phyloP scores from a whole-genome alignment of 805 yeast species.

The Henningerozyma blattae region DNA sequence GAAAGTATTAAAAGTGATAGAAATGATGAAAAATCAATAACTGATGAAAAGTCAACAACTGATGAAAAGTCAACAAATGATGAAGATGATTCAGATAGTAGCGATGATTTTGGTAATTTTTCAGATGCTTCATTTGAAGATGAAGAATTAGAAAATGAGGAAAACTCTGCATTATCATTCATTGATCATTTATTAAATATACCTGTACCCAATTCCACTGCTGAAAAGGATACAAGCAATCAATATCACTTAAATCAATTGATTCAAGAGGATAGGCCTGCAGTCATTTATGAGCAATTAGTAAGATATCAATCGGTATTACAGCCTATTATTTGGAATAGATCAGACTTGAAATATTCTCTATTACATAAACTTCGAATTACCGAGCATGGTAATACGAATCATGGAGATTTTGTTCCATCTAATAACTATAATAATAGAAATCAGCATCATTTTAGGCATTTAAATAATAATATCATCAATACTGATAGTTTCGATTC shows the following conservation, averaged over 20 bases:
- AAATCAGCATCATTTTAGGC: too few species aligned
- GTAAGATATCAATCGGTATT: conserved; percentile 12
- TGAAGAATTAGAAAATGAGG: conserved; percentile 1
- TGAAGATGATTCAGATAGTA: conserved; percentile 7
- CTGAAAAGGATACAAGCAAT: background rate
- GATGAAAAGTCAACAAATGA: too few species aligned
- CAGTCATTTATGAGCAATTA: conserved; percentile 21
- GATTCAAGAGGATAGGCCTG: conserved; percentile 18
- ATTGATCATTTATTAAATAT: too few species aligned
- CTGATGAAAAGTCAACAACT: too few species aligned
- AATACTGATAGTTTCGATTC: too few species aligned
- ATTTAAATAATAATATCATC: too few species aligned
- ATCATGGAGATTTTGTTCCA: background rate
- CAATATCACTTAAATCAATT: conserved; percentile 6
- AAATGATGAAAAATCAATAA: too few species aligned
- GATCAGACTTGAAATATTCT: conserved; percentile 14
- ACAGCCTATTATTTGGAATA: conserved; percentile 20
- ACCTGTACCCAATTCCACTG: too few species aligned
- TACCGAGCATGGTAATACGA: conserved; percentile 5
- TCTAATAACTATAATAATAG: too few species aligned
- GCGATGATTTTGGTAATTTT: conserved; percentile 26
- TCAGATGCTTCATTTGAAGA: conserved; percentile 22
- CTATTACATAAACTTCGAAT: conserved; percentile 19
- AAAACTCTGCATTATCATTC: too few species aligned
- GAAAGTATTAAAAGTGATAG: too few species aligned